phyloP scores from a whole-genome alignment of 768 basidiomycete genomes.

The Suillus occidentalis region DNA sequence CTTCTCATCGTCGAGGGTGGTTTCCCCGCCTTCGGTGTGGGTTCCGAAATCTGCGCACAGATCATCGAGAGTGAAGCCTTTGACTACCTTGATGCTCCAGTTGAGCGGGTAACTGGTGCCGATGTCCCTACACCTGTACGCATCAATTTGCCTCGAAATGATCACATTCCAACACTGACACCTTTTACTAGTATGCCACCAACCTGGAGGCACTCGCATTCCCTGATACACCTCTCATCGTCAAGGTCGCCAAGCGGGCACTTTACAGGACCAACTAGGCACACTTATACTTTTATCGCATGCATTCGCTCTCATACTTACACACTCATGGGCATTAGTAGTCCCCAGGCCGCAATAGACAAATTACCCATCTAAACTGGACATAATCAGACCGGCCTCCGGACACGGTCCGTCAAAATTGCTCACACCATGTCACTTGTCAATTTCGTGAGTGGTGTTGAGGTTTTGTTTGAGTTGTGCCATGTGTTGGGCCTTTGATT shows the following conservation, averaged over 20 bases:
- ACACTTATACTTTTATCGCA: slow-evolving; percentile 12
- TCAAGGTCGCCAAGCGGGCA: slow-evolving; percentile 92
- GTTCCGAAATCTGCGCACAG: slow-evolving; percentile 97
- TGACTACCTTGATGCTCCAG: slow-evolving; percentile 97
- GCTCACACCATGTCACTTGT: background rate
- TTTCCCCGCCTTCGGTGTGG: slow-evolving; percentile 98
- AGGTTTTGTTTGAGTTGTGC: background rate
- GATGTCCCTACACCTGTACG: slow-evolving; percentile 95
- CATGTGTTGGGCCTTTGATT: background rate
- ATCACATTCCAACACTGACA: slow-evolving; percentile 12
- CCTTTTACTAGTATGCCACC: slow-evolving; percentile 69
- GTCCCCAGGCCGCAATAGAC: slow-evolving; percentile 20
- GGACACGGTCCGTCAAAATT: background rate
- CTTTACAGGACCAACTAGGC: slow-evolving; percentile 81
- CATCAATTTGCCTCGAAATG: slow-evolving; percentile 17
- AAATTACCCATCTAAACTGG: slow-evolving; percentile 2
- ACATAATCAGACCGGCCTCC: background rate
- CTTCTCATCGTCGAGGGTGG: slow-evolving; percentile 96
- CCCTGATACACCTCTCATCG: slow-evolving; percentile 89
- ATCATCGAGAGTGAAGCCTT: slow-evolving; percentile 97
- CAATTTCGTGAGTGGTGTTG: background rate
- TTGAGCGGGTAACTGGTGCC: slow-evolving; percentile 96
- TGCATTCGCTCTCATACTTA: slow-evolving; percentile 16
- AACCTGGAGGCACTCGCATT: slow-evolving; percentile 89
- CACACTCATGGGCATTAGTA: slow-evolving; percentile 17